These are phyloP conservation scores for Zychaea mexicana DNA, from an alignment of 371 early-diverging fungal genomes.

Conservation along the genomic window DNA sequence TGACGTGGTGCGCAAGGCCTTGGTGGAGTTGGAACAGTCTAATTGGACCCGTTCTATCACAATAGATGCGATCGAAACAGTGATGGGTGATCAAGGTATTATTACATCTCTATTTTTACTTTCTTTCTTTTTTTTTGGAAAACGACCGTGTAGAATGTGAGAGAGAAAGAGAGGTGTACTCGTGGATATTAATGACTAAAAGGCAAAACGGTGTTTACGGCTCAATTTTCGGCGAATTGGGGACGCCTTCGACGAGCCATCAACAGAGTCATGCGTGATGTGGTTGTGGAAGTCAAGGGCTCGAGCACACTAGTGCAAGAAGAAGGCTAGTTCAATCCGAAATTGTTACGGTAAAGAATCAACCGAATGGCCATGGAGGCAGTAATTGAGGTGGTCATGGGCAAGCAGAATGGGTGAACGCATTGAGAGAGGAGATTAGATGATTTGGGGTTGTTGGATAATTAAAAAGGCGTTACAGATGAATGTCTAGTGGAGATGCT, in stretches of 20 bases:
- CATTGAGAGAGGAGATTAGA: no score
- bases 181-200: no score
- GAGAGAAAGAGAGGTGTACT: neutral
- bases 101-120: no score
- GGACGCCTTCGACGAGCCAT: conserved; percentile 34
- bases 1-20: no score
- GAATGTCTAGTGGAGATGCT: no score
- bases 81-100: conserved; percentile 38
- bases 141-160: no score
- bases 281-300: neutral
- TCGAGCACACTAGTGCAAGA: conserved; percentile 13
- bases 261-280: conserved; percentile 17
- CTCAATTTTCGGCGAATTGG: conserved; percentile 39
- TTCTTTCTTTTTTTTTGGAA: no score
- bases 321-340: conserved; percentile 14
- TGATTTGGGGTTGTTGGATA: no score
- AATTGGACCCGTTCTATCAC: conserved; percentile 27
- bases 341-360: conserved; percentile 28
- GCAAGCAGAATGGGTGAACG: conserved; percentile 22
- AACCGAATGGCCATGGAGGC: conserved; percentile 35
- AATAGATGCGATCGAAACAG: conserved; percentile 27
- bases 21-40: no score
- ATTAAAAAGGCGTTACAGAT: no score
- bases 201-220: conserved; percentile 39
- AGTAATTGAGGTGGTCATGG: conserved; percentile 28